These are phyloP conservation scores for Trametes versicolor DNA, from an alignment of 1,284 basidiomycete genomes.

Conservation along the genomic window DNA sequence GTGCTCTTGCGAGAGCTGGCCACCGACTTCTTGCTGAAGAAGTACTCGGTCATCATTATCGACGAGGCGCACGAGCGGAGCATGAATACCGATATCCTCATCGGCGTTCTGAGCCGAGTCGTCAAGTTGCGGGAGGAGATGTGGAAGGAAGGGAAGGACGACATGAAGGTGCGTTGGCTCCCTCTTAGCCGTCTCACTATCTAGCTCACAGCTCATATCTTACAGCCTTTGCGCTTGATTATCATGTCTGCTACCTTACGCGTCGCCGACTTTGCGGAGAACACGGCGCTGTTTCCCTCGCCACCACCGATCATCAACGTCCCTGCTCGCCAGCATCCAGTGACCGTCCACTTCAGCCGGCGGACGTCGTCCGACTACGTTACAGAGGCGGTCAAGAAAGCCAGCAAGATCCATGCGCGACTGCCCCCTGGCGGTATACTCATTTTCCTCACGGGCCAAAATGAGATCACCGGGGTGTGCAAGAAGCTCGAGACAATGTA, in stretches of 20 bases:
- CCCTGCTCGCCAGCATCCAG: constrained; percentile 92
- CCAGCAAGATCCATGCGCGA: constrained; percentile 81
- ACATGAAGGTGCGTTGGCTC: constrained; percentile 60
- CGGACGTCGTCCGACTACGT: constrained; percentile 91
- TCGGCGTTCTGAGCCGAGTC: constrained; percentile 95
- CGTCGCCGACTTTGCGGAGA: constrained; percentile 93
- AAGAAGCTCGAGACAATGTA: constrained; percentile 83
- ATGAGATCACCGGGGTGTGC: constrained; percentile 75
- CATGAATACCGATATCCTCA: constrained; percentile 98
- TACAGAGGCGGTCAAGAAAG: constrained; percentile 90
- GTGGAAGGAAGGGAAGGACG: constrained; percentile 82
- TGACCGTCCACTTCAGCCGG: constrained; percentile 94
- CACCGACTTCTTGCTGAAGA: constrained; percentile 88
- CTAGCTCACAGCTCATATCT: not conserved
- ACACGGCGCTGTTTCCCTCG: constrained; percentile 82
- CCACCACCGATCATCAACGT: constrained; percentile 94
- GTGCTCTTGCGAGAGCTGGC: constrained; percentile 94
- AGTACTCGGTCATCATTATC: constrained; percentile 95
- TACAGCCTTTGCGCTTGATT: constrained; percentile 87
- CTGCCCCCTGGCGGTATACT: constrained; percentile 78
- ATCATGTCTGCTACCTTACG: constrained; percentile 99
- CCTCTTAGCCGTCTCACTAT: too few species aligned
- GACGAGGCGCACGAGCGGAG: constrained; percentile 99
- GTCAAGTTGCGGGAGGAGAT: constrained; percentile 88
- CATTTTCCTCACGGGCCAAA: constrained; percentile 83